Evolutionary conservation across 2,329 filamentous ascomycete species (phyloP).

Genomic region (Mollisiaceae sp.): DNA sequence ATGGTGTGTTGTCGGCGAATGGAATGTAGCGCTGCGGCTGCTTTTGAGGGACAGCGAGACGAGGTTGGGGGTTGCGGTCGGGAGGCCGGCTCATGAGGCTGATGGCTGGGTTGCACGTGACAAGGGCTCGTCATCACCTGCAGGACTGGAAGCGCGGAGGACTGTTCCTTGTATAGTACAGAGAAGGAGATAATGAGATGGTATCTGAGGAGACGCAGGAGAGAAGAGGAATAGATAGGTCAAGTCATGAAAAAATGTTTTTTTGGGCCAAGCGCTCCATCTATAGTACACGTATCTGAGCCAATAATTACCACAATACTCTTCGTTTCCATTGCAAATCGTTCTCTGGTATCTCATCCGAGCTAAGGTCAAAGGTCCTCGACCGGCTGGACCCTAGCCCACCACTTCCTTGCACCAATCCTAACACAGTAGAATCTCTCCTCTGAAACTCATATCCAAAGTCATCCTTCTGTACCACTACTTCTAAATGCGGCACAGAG

Average conservation of each 20-base stretch:
- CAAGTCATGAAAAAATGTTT: background rate
- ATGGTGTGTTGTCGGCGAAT: background rate
- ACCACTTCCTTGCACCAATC: background rate
- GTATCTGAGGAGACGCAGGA: background rate
- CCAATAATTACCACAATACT: background rate
- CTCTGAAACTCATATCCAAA: background rate
- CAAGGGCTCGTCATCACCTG: background rate
- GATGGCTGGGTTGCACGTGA: conserved; percentile 4
- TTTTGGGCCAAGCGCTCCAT: background rate
- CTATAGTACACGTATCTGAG: conserved; percentile 9
- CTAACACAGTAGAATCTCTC: background rate
- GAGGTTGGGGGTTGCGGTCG: background rate
- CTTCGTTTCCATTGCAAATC: background rate
- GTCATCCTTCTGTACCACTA: conserved; percentile 62
- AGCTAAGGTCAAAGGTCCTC: background rate
- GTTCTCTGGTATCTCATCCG: background rate
- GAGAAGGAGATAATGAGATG: too few species aligned
- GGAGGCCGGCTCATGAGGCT: background rate
- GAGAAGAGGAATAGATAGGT: background rate
- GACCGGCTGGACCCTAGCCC: background rate
- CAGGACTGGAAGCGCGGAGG: conserved; percentile 1
- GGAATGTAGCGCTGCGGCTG: background rate
- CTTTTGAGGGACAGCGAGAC: background rate
- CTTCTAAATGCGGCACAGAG: conserved; percentile 94
- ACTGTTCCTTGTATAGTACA: background rate